Evolutionary conservation across 805 yeast species (phyloP).

Genomic region (Starmerella vaccinii): DNA sequence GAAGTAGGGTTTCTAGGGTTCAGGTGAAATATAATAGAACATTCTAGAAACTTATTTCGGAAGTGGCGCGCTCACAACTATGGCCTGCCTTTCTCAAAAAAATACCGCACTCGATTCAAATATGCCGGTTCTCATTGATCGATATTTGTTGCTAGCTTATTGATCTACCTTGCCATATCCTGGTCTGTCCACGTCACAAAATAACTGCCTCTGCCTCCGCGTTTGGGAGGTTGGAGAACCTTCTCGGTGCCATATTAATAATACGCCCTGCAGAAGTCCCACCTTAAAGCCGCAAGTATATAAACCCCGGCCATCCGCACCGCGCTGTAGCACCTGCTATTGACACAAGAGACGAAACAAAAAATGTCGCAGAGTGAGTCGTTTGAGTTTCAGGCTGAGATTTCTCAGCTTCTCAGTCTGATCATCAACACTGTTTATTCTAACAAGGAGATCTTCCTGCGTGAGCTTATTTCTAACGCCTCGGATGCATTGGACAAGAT

Average conservation of each 20-base stretch:
- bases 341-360: neutral
- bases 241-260: constrained; percentile 16
- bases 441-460: constrained; percentile 96
- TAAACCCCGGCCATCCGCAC: constrained; percentile 5
- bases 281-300: constrained; percentile 9
- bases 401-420: constrained; percentile 99
- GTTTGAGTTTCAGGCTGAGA: constrained; percentile 97
- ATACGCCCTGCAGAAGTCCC: neutral
- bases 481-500: constrained; percentile 98
- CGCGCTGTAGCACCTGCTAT: neutral
- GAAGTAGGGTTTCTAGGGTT: neutral
- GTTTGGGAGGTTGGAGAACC: constrained; percentile 12
- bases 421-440: constrained; percentile 99
- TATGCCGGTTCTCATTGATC: too few relatives aligned
- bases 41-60: neutral
- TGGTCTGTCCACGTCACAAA: too few relatives aligned
- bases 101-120: too few relatives aligned
- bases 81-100: too few relatives aligned
- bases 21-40: neutral
- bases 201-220: too few relatives aligned
- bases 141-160: too few relatives aligned
- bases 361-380: constrained; percentile 31
- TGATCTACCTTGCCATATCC: too few relatives aligned
- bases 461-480: constrained; percentile 97
- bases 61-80: too few relatives aligned